Evolutionary conservation across 805 yeast species (phyloP).

Genomic region (Yarrowia sp.): DNA sequence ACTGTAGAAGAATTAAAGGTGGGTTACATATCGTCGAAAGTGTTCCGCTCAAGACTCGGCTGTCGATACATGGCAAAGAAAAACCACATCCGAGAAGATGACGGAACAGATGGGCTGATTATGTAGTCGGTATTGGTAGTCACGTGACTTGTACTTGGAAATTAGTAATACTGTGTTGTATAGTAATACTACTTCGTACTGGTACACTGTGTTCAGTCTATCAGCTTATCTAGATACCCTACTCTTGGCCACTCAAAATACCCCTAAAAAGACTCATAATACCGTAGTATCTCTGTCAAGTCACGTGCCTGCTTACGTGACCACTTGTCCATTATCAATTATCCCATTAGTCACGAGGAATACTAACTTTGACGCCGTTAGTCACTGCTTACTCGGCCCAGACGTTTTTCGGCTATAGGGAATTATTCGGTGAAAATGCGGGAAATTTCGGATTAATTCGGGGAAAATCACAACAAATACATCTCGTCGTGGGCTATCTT

Average conservation of each 20-base stretch:
- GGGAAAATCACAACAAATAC: too few species aligned
- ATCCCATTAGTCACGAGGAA: background rate
- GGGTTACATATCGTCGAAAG: background rate
- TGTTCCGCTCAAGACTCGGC: background rate
- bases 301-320: background rate
- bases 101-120: background rate
- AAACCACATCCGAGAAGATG: background rate
- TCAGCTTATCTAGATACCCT: too few species aligned
- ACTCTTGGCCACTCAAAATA: too few species aligned
- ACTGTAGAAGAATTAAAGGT: background rate
- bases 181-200: too few species aligned
- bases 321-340: background rate
- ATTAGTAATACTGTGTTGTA: too few species aligned
- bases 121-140: too few species aligned
- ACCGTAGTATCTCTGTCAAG: too few species aligned
- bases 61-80: too few species aligned
- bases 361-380: background rate
- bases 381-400: conserved; percentile 5
- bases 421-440: background rate
- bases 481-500: background rate
- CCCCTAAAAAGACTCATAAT: too few species aligned
- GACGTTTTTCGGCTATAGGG: background rate
- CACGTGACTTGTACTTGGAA: too few species aligned
- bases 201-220: too few species aligned
- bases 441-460: background rate